Evolutionary conservation across 768 basidiomycete species (phyloP).

Genomic region (Mycena floridula): DNA sequence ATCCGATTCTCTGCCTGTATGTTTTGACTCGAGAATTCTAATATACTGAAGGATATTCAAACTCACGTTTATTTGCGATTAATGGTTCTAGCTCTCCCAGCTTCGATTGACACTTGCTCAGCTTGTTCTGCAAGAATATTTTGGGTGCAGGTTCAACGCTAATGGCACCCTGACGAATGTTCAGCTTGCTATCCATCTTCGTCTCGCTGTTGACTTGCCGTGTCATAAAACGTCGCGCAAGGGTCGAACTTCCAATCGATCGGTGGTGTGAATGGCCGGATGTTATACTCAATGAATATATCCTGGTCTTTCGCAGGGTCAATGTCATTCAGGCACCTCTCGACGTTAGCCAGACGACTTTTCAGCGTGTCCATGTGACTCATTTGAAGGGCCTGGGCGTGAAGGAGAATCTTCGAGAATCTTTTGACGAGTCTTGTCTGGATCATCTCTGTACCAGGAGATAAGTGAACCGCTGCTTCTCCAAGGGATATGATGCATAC

Average conservation of each 20-base stretch:
- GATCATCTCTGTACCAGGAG: slow-evolving; percentile 48
- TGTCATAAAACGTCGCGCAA: slow-evolving; percentile 69
- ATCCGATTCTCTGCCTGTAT: slow-evolving; percentile 48
- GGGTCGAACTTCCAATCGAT: slow-evolving; percentile 73
- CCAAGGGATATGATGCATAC: slow-evolving; percentile 31
- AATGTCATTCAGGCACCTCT: slow-evolving; percentile 43
- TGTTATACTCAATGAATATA: slow-evolving; percentile 68
- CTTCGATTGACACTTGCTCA: slow-evolving; percentile 53
- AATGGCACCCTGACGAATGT: slow-evolving; percentile 46
- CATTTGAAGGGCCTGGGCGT: slow-evolving; percentile 54
- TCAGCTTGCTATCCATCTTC: slow-evolving; percentile 8
- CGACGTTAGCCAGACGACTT: slow-evolving; percentile 38
- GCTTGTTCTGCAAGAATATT: slow-evolving; percentile 76
- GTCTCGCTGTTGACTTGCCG: slow-evolving; percentile 34
- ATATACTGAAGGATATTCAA: slow-evolving; percentile 1
- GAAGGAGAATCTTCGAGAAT: slow-evolving; percentile 47
- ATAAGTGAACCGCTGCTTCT: slow-evolving; percentile 4
- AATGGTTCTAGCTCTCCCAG: slow-evolving; percentile 55
- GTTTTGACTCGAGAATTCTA: background rate
- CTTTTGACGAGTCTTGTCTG: slow-evolving; percentile 57
- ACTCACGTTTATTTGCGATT: slow-evolving; percentile 57
- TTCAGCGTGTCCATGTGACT: slow-evolving; percentile 56
- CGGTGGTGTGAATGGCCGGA: slow-evolving; percentile 58
- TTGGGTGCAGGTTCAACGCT: slow-evolving; percentile 66
- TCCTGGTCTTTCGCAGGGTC: slow-evolving; percentile 57